Evolutionary conservation across 371 early-diverging fungal species (phyloP).

Genomic region (Mortierella sp.): DNA sequence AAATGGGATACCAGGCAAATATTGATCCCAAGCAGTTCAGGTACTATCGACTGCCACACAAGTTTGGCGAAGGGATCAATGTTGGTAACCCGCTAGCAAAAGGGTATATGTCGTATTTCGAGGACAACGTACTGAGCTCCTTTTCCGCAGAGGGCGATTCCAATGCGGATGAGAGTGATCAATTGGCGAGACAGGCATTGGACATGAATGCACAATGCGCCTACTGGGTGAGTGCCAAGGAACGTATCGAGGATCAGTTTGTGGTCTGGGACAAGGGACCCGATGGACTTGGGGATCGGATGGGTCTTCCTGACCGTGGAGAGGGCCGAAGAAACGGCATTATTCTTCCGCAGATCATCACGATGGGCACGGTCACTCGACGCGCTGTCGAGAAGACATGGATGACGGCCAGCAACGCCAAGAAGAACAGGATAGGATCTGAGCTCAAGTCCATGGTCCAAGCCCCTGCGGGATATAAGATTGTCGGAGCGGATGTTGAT

Average conservation of each 20-base stretch:
- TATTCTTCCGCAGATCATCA: slow-evolving; percentile 91
- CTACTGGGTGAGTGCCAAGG: slow-evolving; percentile 94
- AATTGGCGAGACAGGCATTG: slow-evolving; percentile 83
- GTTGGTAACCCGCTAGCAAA: slow-evolving; percentile 92
- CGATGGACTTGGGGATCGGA: slow-evolving; percentile 27
- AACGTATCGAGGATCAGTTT: slow-evolving; percentile 87
- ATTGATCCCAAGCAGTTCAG: slow-evolving; percentile 55
- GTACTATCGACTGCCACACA: slow-evolving; percentile 88
- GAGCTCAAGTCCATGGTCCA: slow-evolving; percentile 92
- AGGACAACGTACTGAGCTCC: slow-evolving; percentile 74
- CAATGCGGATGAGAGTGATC: slow-evolving; percentile 28
- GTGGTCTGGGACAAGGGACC: slow-evolving; percentile 78
- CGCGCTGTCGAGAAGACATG: slow-evolving; percentile 95
- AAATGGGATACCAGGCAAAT: slow-evolving; percentile 23
- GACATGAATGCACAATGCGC: slow-evolving; percentile 83
- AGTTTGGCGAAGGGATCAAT: slow-evolving; percentile 84
- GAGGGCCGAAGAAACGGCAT: slow-evolving; percentile 67
- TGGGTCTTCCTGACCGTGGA: slow-evolving; percentile 61
- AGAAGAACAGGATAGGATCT: slow-evolving; percentile 90
- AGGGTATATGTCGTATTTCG: slow-evolving; percentile 80
- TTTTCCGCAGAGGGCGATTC: slow-evolving; percentile 67
- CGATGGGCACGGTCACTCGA: slow-evolving; percentile 98
- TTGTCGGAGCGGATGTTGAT: slow-evolving; percentile 98
- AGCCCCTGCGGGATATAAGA: slow-evolving; percentile 84
- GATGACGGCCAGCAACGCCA: slow-evolving; percentile 97